A percentile compares a stretch with the other conserved stretches of the same genome.
These are phyloP conservation scores for Clitocybe nebularis DNA, from an alignment of 1,284 basidiomycete genomes.

Conservation along the genomic window DNA sequence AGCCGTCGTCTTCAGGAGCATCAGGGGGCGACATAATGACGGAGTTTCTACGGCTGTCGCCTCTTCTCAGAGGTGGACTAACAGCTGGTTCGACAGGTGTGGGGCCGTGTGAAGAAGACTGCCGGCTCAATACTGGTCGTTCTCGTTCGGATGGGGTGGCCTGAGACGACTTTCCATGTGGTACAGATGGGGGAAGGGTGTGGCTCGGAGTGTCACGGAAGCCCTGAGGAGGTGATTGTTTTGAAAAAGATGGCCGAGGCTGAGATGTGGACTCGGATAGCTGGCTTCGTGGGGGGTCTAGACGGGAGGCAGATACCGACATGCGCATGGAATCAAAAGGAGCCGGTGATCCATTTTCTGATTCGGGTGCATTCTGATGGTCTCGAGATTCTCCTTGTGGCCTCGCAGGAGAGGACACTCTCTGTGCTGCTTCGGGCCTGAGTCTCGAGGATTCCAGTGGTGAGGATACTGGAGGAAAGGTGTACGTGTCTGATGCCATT, in stretches of 20 bases:
- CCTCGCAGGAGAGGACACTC: constrained; percentile 31
- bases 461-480: constrained; percentile 40
- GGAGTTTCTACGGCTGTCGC: constrained; percentile 31
- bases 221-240: constrained; percentile 29
- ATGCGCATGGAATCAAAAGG: constrained; percentile 46
- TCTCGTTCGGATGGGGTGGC: constrained; percentile 13
- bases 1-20: constrained; percentile 20
- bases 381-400: constrained; percentile 33
- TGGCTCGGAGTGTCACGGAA: constrained; percentile 25
- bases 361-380: constrained; percentile 25
- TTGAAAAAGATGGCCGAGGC: constrained; percentile 19
- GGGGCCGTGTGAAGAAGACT: constrained; percentile 17
- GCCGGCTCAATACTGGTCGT: constrained; percentile 24
- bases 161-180: constrained; percentile 17
- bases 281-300: constrained; percentile 37
- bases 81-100: constrained; percentile 7
- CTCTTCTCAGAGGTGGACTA: constrained; percentile 14
- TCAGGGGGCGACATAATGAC: constrained; percentile 30
- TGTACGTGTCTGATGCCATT: constrained; percentile 38
- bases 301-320: constrained; percentile 44
- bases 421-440: no score
- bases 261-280: constrained; percentile 22
- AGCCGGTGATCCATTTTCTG: constrained; percentile 39
- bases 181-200: constrained; percentile 17
- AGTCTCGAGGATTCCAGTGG: constrained; percentile 21